A percentile compares a stretch with the other conserved stretches of the same genome.
Conservation (phyloP, 1,284 basidiomycete genomes). For the Tremellales sp. region DNA sequence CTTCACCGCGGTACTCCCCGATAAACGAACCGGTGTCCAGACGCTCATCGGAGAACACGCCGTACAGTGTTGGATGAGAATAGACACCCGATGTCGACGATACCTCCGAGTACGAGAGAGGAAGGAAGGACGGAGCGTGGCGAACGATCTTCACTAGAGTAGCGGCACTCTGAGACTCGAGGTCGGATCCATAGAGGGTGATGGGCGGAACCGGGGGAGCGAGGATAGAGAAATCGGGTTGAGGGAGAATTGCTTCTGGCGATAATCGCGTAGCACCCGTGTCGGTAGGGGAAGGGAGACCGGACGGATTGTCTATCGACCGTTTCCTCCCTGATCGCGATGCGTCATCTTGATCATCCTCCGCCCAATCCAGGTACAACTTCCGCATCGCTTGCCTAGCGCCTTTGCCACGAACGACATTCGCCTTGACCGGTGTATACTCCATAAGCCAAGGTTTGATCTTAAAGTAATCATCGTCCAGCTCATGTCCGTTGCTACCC, state of each 20-base stretch:
- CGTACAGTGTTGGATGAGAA: conserved; percentile 41
- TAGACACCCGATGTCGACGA: conserved; percentile 28
- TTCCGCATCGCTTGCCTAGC: conserved; percentile 28
- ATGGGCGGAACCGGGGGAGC: conserved; percentile 45
- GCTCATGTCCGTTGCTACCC: no score
- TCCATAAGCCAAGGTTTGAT: conserved; percentile 43
- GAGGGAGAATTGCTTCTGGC: conserved; percentile 20
- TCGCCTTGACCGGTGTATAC: conserved; percentile 43
- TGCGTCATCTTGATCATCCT: conserved; percentile 26
- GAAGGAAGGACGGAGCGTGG: conserved; percentile 36
- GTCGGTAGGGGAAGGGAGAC: conserved; percentile 43
- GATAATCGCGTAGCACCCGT: no score
- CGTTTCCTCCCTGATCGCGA: no score
- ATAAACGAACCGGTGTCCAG: conserved; percentile 33
- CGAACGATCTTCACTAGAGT: conserved; percentile 29
- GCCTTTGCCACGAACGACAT: conserved; percentile 33
- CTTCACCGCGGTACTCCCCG: conserved; percentile 45
- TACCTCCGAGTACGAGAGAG: conserved; percentile 33
- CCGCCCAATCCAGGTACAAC: conserved; percentile 42
- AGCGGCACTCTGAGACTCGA: conserved; percentile 22
- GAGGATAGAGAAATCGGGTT: conserved; percentile 51
- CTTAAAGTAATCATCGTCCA: conserved; percentile 40
- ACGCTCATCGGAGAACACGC: conserved; percentile 35
- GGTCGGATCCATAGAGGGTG: conserved; percentile 30
- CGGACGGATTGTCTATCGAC: conserved; percentile 29